Percentiles rank a stretch among this genome's conserved stretches.
These are phyloP conservation scores for Phytophthora brassicae DNA, from an alignment of 352 stramenopile genomes.

Conservation along the genomic window DNA sequence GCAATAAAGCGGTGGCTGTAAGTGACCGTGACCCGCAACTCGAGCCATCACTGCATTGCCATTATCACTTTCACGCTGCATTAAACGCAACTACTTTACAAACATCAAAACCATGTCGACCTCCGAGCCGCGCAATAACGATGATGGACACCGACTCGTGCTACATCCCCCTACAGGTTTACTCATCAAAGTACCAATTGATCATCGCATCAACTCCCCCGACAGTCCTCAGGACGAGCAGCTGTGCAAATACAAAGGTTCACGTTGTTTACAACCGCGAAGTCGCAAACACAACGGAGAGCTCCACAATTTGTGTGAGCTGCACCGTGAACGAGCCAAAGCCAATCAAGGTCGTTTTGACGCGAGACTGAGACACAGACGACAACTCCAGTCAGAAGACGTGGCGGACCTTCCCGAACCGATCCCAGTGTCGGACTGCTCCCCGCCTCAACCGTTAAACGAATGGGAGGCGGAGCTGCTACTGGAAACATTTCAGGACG, in stretches of 20 bases:
- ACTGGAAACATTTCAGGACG: slow-evolving; percentile 24
- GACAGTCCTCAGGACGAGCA: slow-evolving; percentile 11
- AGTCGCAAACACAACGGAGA: slow-evolving; percentile 27
- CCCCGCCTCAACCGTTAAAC: slow-evolving; percentile 12
- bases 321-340: slow-evolving; percentile 55
- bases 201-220: slow-evolving; percentile 3
- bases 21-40: background rate
- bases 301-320: slow-evolving; percentile 52
- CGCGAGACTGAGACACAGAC: slow-evolving; percentile 19
- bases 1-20: slow-evolving; percentile 7
- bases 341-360: slow-evolving; percentile 59
- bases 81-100: too few species aligned
- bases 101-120: slow-evolving; percentile 26
- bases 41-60: slow-evolving; percentile 2
- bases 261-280: slow-evolving; percentile 6
- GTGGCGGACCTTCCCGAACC: slow-evolving; percentile 15
- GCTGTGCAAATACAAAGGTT: slow-evolving; percentile 28
- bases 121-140: slow-evolving; percentile 9
- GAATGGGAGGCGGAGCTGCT: slow-evolving; percentile 27
- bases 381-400: slow-evolving; percentile 10
- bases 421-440: slow-evolving; percentile 14
- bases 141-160: slow-evolving; percentile 18
- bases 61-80: slow-evolving; percentile 10
- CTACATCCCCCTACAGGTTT: slow-evolving; percentile 18
- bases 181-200: slow-evolving; percentile 21